Evolutionary conservation across 129 eudicot genomes (phyloP).

Genomic region (Sambucus nigra): DNA sequence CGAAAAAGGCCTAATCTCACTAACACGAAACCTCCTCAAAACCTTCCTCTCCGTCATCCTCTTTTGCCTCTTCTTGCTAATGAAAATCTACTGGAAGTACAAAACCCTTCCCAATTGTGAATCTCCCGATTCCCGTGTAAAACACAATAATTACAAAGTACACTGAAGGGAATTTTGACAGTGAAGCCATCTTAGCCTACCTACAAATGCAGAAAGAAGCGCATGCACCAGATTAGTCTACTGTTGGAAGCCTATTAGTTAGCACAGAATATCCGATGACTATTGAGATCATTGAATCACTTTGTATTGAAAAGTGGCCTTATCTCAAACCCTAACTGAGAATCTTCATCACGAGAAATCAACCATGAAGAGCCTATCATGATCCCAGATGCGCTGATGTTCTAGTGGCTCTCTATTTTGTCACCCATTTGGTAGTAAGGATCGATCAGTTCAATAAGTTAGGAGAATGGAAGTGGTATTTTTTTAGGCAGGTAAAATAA

Average conservation of each 20-base stretch:
- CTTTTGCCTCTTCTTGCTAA: slow-evolving; percentile 55
- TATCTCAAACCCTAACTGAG: slow-evolving; percentile 53
- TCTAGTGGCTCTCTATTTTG: slow-evolving; percentile 65
- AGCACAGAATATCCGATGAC: too few species aligned
- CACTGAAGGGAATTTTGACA: too few species aligned
- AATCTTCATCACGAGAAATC: slow-evolving; percentile 76
- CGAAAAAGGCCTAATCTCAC: slow-evolving; percentile 56
- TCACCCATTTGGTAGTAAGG: slow-evolving; percentile 42
- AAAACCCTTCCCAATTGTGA: slow-evolving; percentile 59
- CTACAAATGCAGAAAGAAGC: too few species aligned
- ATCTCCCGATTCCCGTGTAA: slow-evolving; percentile 38
- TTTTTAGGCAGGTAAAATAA: too few species aligned
- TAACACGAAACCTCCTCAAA: slow-evolving; percentile 50
- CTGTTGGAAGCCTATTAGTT: too few species aligned
- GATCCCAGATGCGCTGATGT: slow-evolving; percentile 53
- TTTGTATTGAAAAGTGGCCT: too few species aligned
- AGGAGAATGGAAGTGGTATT: too few species aligned
- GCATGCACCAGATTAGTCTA: too few species aligned
- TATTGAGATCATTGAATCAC: too few species aligned
- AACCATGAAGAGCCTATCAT: slow-evolving; percentile 51
- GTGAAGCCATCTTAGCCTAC: too few species aligned
- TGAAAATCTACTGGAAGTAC: slow-evolving; percentile 87
- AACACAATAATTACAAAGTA: too few species aligned
- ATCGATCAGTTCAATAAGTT: slow-evolving; percentile 44
- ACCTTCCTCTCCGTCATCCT: slow-evolving; percentile 73